Evolutionary conservation across 257 asterid genomes (phyloP).

Genomic region (Nicotiana attenuata): DNA sequence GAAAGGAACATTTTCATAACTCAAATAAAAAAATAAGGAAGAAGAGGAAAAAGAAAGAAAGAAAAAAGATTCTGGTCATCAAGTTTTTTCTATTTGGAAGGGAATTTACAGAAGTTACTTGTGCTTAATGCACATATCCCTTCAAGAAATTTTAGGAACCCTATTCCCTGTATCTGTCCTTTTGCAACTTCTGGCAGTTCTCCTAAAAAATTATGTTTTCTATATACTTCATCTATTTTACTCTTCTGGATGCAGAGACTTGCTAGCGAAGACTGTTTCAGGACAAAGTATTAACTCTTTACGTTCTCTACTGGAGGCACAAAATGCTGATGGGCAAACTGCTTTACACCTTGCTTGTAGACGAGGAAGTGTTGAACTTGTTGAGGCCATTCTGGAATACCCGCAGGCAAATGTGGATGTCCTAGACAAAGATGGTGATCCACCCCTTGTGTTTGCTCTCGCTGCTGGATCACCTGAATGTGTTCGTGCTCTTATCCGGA

Average conservation of each 20-base stretch:
- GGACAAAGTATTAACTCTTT: conserved; percentile 39
- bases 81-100: not conserved
- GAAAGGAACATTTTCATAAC: not conserved
- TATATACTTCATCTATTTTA: conserved; percentile 16
- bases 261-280: conserved; percentile 54
- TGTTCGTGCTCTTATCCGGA: conserved; percentile 76
- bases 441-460: conserved; percentile 96
- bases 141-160: not conserved
- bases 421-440: conserved; percentile 95
- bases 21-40: not conserved
- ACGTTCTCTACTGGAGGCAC: conserved; percentile 67
- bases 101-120: not conserved
- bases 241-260: conserved; percentile 45
- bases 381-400: conserved; percentile 73
- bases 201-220: not conserved
- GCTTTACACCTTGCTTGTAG: conserved; percentile 98
- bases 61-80: not conserved
- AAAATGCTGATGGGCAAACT: conserved; percentile 94
- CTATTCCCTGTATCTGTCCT: not conserved
- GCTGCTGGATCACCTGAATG: conserved; percentile 99
- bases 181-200: conserved; percentile 1
- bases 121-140: conserved; percentile 1
- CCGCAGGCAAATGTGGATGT: conserved; percentile 83
- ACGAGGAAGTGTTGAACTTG: conserved; percentile 86
- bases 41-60: not conserved